Evolutionary conservation across 805 yeast genomes (phyloP), one percentile per base, ranked within the genome.

Genomic region (Hagleromyces aurorensis): DNA sequence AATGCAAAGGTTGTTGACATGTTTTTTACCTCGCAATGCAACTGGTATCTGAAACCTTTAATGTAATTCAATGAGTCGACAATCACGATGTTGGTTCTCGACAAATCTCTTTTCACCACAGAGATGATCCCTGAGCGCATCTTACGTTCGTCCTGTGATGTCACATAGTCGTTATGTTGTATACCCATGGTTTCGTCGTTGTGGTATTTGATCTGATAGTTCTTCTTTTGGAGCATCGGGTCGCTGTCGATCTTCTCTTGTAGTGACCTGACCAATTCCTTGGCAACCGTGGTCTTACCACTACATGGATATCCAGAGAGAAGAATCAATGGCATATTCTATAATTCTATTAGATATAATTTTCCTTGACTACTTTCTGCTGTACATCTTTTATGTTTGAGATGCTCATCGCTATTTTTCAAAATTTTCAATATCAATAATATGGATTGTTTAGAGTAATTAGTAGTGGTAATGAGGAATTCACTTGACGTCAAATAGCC

Each of bases 31-130:
- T 91, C 98, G 56, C 96, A 87, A 54, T 75, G 86, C 30, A 91
- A 64, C 57, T 91, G 98, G 57, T 91, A 91, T 37, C 98, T 65
- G 54, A 87, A 86, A 0, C 98, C 98, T 51, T 91, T 91, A 46
- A 91, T 91, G 52, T 91, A 91, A 22, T 83, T 76, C 46, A 86
- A 64, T 2, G 91, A 72, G 53, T 91, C 98, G 30, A 91, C 65
- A 11, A 91, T 75, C 1, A 91, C 96, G 16, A 91, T 67, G 13
- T 72, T 76, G 17, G 69, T 62, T 21, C 77, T 67, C 1, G 81
- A 65, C 3, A 91, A 56, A 40, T 80, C 84, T 41, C 96, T 67
- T 47, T 85, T 84, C 11, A 89, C 91, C 0, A 94, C 95, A 1
- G 94, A 73, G 61, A 87, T 77, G 46, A 87, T 94, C 16, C 72